These are phyloP conservation scores for Mallotus repandus DNA, from an alignment of 441 rosid genomes.

Conservation along the genomic window DNA sequence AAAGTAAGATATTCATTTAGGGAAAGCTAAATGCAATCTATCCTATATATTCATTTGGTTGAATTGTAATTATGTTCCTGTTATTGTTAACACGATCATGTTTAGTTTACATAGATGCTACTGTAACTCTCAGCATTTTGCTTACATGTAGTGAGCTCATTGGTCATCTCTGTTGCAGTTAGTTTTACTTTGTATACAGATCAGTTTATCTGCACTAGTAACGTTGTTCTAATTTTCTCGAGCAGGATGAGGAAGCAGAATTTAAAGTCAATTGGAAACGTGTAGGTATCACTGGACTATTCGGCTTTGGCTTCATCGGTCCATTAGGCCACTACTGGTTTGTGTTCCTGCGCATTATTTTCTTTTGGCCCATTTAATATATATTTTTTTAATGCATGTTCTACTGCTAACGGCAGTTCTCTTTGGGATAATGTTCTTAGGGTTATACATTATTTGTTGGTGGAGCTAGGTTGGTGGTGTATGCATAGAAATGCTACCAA, in stretches of 20 bases:
- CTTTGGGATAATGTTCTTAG: neutral
- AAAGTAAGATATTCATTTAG: neutral
- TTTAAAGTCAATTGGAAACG: conserved; percentile 84
- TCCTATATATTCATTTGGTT: neutral
- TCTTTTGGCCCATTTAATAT: conserved; percentile 19
- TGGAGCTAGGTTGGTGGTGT: conserved; percentile 1
- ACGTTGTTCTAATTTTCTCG: conserved; percentile 20
- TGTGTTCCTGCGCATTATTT: conserved; percentile 30
- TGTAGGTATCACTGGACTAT: conserved; percentile 74
- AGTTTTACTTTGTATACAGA: conserved; percentile 3
- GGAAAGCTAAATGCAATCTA: neutral
- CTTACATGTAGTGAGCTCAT: conserved; percentile 5
- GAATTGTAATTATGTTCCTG: neutral
- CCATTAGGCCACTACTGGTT: conserved; percentile 97
- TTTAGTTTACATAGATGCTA: conserved; percentile 1
- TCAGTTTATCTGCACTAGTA: conserved; percentile 19
- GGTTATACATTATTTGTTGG: neutral
- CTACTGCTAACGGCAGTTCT: neutral
- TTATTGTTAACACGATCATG: conserved; percentile 5
- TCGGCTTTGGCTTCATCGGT: conserved; percentile 93
- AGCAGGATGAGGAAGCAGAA: conserved; percentile 54
- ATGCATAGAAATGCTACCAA: conserved; percentile 7
- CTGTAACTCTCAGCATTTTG: conserved; percentile 12
- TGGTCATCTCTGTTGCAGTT: conserved; percentile 5
- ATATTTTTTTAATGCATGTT: neutral